Evolutionary conservation across 2,329 filamentous ascomycete genomes (phyloP), one percentile per base, ranked within the genome.

Genomic region (Graphilbum ipis-grandicollis): DNA sequence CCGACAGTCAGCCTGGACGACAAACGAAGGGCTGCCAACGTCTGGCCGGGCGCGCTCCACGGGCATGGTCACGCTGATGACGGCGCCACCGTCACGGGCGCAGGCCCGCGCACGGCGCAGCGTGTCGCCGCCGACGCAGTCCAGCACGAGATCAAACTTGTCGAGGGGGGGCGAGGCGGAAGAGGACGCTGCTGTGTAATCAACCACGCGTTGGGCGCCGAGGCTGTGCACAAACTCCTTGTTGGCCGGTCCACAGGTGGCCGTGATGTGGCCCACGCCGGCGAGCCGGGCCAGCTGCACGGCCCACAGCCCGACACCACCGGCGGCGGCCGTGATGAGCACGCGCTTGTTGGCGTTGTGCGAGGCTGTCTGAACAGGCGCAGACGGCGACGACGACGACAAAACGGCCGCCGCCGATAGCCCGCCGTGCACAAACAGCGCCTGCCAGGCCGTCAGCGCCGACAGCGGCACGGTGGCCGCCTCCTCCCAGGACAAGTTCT

Each of bases 221-320:
- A 47, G 37, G n/a, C 34, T 15, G 17, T 36, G 39, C 2, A 45
- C 44, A 31, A 45, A 42, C 10, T 38, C 37, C n/a, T 40, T 22
- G 35, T 46, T 39, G n/a, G 36, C 31, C 10, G 39, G 38, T 5
- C 37, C 36, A 25, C 43, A 47, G 3, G 39, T 44, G 10, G 32
- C 46, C 4, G 33, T 37, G 39, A 48, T 40, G 36, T 39, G 41
- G 31, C 42, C 42, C 19, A 43, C 37, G 28, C 46, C 45, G 5
- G 46, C 47, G 12, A 46, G 41, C 2, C 39, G 41, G 5, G 47
- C 47, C 18, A 50, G 42, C 42, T 50, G 47, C 9, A 50, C 43
- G 22, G 44, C 46, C 43, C 43, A 50, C 29, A 45, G 25, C 3
- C 47, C 48, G 5, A 46, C 46, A 5, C 43, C 44, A 4, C 43